Conservation (phyloP, 2,329 filamentous ascomycete genomes). For the Arthrobotrys entomopaga region DNA sequence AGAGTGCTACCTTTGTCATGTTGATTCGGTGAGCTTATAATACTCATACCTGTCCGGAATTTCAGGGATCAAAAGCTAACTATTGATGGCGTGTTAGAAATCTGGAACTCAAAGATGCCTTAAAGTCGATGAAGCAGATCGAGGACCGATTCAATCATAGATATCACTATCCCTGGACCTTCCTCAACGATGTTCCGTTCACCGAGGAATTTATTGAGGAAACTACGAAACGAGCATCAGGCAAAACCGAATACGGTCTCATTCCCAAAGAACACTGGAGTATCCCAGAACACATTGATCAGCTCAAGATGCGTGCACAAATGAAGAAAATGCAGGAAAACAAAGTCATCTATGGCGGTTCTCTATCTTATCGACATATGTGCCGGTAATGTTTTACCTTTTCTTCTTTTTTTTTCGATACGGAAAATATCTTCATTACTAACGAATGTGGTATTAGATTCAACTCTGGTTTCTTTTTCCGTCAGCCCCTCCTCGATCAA, state of each 20-base stretch:
- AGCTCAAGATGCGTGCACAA: slow-evolving; percentile 55
- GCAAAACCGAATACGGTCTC: slow-evolving; percentile 57
- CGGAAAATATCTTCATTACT: neutral
- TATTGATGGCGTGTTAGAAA: slow-evolving; percentile 54
- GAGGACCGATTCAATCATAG: slow-evolving; percentile 59
- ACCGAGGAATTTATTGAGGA: slow-evolving; percentile 58
- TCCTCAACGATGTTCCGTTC: slow-evolving; percentile 58
- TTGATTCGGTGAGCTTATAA: slow-evolving; percentile 56
- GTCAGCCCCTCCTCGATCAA: slow-evolving; percentile 56
- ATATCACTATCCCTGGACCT: slow-evolving; percentile 59
- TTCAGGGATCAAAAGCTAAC: slow-evolving; percentile 7
- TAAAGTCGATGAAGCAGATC: slow-evolving; percentile 59
- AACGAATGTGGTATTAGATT: slow-evolving; percentile 50
- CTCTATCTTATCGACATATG: slow-evolving; percentile 58
- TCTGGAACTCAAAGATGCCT: slow-evolving; percentile 57
- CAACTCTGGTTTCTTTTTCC: slow-evolving; percentile 59
- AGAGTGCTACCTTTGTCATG: slow-evolving; percentile 58
- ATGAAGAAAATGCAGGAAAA: slow-evolving; percentile 57
- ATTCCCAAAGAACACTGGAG: slow-evolving; percentile 58
- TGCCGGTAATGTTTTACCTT: slow-evolving; percentile 46
- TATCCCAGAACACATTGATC: slow-evolving; percentile 56
- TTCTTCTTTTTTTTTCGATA: neutral
- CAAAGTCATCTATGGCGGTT: slow-evolving; percentile 58
- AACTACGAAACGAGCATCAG: slow-evolving; percentile 57
- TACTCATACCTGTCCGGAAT: neutral